Conservation (phyloP, 2,329 filamentous ascomycete genomes). For the Aspergillus brasiliensis region DNA sequence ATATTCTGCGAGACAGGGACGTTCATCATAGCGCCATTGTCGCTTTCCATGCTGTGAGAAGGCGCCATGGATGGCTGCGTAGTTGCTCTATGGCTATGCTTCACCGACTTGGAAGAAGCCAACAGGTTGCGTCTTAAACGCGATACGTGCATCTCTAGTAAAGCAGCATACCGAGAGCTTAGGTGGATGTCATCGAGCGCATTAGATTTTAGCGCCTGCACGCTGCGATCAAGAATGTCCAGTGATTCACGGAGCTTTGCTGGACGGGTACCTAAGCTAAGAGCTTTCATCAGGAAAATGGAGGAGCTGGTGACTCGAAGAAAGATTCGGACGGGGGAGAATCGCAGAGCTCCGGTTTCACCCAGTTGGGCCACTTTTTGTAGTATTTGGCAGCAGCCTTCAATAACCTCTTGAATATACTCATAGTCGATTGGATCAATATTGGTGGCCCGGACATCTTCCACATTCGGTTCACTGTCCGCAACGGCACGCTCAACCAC, state of each 20-base stretch:
- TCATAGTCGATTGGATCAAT: conserved; percentile 55
- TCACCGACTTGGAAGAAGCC: conserved; percentile 34
- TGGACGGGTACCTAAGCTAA: conserved; percentile 54
- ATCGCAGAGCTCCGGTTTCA: conserved; percentile 50
- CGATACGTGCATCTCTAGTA: conserved; percentile 51
- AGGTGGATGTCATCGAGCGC: conserved; percentile 56
- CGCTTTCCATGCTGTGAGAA: conserved; percentile 28
- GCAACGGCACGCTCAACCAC: conserved; percentile 56
- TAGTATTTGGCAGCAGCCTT: conserved; percentile 56
- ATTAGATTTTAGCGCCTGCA: conserved; percentile 51
- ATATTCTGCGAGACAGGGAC: conserved; percentile 28
- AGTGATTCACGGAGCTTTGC: conserved; percentile 53
- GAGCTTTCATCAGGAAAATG: conserved; percentile 56
- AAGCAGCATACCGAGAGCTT: conserved; percentile 53
- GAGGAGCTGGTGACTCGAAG: conserved; percentile 58
- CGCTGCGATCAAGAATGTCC: conserved; percentile 52
- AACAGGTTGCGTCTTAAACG: conserved; percentile 43
- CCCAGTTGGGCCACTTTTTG: conserved; percentile 53
- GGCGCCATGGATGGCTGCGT: conserved; percentile 34
- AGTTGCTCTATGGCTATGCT: conserved; percentile 28
- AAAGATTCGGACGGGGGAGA: conserved; percentile 57
- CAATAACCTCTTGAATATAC: conserved; percentile 59
- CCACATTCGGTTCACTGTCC: conserved; percentile 33
- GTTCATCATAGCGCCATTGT: conserved; percentile 22
- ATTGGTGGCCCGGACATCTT: conserved; percentile 45